Base-by-base conservation (phyloP, 2,329 filamentous ascomycete species). In the Ophiostoma fasciatum region DNA sequence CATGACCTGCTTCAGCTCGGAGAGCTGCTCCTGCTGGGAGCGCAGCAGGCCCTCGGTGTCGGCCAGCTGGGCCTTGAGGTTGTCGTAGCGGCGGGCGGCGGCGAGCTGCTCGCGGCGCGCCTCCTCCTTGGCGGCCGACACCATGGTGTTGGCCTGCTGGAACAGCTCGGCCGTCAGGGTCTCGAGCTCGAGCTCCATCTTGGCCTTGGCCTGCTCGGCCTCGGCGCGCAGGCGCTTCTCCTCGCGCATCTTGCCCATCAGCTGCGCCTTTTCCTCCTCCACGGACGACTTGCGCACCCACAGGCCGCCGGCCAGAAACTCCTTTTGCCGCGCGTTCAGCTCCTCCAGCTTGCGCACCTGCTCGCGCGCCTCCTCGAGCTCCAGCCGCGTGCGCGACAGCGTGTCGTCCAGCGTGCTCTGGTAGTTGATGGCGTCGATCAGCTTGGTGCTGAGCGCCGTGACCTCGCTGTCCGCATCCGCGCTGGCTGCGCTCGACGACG, bases 91-190 rank as follows among this genome's bases (percentile, higher is more conserved):
- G 51, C 80, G 81, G 39, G 85, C 77, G 28, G 87, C 63, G 5
- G 71, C 68, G 46, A 94, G 85, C 26, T 84, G 79, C 48, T 94
- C 84, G 44, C 73, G 76, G 42, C 85, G 77, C 8, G 90, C 85
- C 42, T 94, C 83, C 54, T 87, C 84, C 51, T 93, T 83, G 26
- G 88, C 88, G 13, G 74, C 76, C 28, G 88, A 82, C 35, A 98
- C 90, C 88, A 98, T 96, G 66, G 81, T 87, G 61, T 98, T 96
- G 33, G 90, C 90, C 63, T 98, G 88, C 53, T 96, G 85, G 44
- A 98, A 98, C n/a, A 98, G 68, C 20, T 84, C 85, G 2, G 84
- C 77, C 0, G 90, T 96, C 44, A 98, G 59, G 35, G 75, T 82
- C 59, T 96, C 90, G 31, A 98, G 62, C 57, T 98, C 90, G 47